Base-by-base conservation (phyloP, 2,329 filamentous ascomycete genomes). In the Polychaeton citri region DNA sequence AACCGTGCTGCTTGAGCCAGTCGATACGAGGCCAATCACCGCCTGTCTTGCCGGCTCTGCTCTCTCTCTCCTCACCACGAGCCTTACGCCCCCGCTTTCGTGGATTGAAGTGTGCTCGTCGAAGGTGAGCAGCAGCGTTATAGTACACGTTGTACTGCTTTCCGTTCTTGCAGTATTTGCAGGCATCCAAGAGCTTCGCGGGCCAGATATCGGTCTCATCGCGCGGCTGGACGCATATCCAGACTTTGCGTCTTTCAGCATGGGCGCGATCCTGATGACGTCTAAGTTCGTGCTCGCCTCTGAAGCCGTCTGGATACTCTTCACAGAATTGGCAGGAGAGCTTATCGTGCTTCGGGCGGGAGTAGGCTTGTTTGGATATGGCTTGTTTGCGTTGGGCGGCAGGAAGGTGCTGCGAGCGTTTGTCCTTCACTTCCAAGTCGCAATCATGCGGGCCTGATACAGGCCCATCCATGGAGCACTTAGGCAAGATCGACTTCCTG, bases 141-240 rank as follows among this genome's bases (percentile, higher is more conserved):
- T 96, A 95, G 62, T 95, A 90, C 12, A 82, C 83, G 3, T 81
- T 81, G 49, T 96, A 96, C 39, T 74, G 71, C 65, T 94, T 95
- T 37, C 71, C 63, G 31, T 71, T 70, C 33, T 69, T 71, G 58
- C 88, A 96, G 33, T 81, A 74, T 59, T 93, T 93, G 72, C 87
- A 95, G 46, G 81, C 80, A 34, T 68, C 65, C 21, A 96, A 71
- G 28, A 86, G 78, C 60, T 71, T 58, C 62, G 74, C 54, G 47
- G 67, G 48, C 57, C 44, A 43, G 47, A 45, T 50, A 19, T 46
- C 43, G 36, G 33, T 44, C 39, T 26, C 8, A 38, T 33, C 8
- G 18, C 19, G 21, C 17, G 69, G 69, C 43, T 79, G 74, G 26
- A 74, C 63, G 49, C 73, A 77, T 33, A 79, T 68, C 69, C 71